Base-by-base conservation (phyloP, 2,329 filamentous ascomycete genomes). In the Cryphonectria nitschkei region DNA sequence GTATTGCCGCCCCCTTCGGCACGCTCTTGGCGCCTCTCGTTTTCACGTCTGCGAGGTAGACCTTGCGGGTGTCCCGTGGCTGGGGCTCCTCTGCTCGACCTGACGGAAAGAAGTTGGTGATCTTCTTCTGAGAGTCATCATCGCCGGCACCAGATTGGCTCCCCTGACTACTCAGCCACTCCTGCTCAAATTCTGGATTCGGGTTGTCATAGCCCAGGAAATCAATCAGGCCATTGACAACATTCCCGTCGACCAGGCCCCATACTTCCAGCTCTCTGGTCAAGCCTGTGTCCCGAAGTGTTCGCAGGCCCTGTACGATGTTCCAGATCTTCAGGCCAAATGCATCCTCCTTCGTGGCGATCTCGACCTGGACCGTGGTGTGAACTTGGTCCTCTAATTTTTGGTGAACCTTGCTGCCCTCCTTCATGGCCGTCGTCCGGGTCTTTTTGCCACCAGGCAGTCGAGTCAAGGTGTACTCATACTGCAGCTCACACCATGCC, bases 401-500 rank as follows among this genome's bases (percentile, higher is more conserved):
- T 77, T 94, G 89, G 75, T 99, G 96, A 14, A 98, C 88, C 52
- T 86, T 89, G 52, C 89, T 91, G 0, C 96, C 96, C 68, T 89
- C 87, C 78, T 90, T 91, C 96, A 99, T 99, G 0, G 93, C 94
- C 2, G 87, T 81, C 0, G 95, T 98, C 46, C 85, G 85, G 68
- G 88, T 91, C 78, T 92, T 95, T 70, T 88, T 88, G 0, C 95
- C 96, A 77, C 91, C 84, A 0, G 86, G 87, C 4, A 88, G 89
- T 68, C 89, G 90, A 3, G 90, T 93, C 68, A 99, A 85, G 0
- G 90, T 93, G 81, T 97, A 98, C 85, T 90, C 94, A 77, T 97
- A 97, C 79, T 98, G 95, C 71, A 98, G 80, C 80, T 99, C 95
- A 79, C 96, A 99, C 96, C 96, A 99, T 9, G 95, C 91, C 2